phyloP scores from a whole-genome alignment of 192 early-diverging fungal species.

The Backusella parvicylindrica region DNA sequence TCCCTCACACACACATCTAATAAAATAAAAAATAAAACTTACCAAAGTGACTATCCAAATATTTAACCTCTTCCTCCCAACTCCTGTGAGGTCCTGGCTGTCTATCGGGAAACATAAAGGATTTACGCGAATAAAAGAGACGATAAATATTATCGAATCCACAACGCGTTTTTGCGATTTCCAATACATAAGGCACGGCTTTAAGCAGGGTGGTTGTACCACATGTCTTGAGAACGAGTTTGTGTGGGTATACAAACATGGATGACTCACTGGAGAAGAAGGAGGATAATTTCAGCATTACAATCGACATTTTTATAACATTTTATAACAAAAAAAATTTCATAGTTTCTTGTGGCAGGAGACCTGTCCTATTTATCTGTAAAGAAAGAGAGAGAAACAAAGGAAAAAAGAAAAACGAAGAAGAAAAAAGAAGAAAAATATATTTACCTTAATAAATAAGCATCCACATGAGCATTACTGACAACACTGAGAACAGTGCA shows the following conservation, averaged over 20 bases:
- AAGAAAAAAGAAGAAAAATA: background rate
- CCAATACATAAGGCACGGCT: constrained; percentile 82
- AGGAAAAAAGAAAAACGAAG: background rate
- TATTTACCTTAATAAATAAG: constrained; percentile 80
- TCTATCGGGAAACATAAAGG: constrained; percentile 93
- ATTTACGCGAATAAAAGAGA: constrained; percentile 94
- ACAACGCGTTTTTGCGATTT: constrained; percentile 71
- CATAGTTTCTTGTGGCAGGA: background rate
- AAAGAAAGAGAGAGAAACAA: background rate
- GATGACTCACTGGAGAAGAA: constrained; percentile 77
- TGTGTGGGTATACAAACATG: constrained; percentile 95
- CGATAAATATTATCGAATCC: constrained; percentile 70
- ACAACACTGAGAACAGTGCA: constrained; percentile 88
- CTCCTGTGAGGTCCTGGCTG: constrained; percentile 84
- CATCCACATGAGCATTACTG: constrained; percentile 77
- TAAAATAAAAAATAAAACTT: constrained; percentile 17
- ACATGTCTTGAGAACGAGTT: constrained; percentile 95
- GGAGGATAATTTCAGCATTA: background rate
- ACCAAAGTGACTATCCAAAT: constrained; percentile 64
- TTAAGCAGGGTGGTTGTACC: constrained; percentile 92
- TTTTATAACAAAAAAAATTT: background rate
- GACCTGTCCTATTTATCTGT: background rate
- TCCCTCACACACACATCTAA: background rate
- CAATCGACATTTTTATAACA: background rate
- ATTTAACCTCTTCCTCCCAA: constrained; percentile 91